Conservation (phyloP, 2,329 filamentous ascomycete species). For the Nothomitra cinnamomea region DNA sequence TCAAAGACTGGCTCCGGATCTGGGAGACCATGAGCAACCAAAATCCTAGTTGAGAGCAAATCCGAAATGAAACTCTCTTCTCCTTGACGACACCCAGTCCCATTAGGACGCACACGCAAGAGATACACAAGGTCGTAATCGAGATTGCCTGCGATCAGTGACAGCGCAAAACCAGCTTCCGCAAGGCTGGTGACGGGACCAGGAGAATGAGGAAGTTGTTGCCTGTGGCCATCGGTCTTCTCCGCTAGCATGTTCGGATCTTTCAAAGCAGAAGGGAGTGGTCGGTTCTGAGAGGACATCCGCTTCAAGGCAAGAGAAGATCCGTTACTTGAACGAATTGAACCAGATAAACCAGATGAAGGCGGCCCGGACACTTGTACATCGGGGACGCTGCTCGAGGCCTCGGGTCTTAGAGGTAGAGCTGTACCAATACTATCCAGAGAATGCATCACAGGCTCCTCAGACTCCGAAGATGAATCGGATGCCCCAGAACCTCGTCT, state of each 20-base stretch:
- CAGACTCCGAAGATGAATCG: not conserved
- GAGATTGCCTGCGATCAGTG: conserved; percentile 13
- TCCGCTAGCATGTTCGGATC: not conserved
- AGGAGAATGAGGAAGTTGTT: not conserved
- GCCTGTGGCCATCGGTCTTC: not conserved
- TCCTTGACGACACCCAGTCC: conserved; percentile 1
- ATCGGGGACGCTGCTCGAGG: not conserved
- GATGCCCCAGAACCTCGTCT: not conserved
- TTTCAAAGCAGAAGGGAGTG: not conserved
- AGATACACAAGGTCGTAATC: conserved; percentile 18
- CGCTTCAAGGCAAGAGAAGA: too few species aligned
- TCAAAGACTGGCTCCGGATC: conserved; percentile 11
- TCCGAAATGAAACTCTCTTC: conserved; percentile 10
- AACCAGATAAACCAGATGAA: too few species aligned
- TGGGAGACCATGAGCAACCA: conserved; percentile 16
- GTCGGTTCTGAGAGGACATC: too few species aligned
- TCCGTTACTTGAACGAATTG: too few species aligned
- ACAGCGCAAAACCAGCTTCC: conserved; percentile 15
- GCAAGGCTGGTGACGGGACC: conserved; percentile 6
- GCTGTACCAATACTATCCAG: not conserved
- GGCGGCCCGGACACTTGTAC: too few species aligned
- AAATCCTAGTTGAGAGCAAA: conserved; percentile 13
- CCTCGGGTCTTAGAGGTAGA: not conserved
- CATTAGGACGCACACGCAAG: conserved; percentile 10
- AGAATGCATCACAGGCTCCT: not conserved